These are phyloP conservation scores for Aureobasidium sp. DNA, from an alignment of 2,329 filamentous ascomycete genomes.

Conservation along the genomic window DNA sequence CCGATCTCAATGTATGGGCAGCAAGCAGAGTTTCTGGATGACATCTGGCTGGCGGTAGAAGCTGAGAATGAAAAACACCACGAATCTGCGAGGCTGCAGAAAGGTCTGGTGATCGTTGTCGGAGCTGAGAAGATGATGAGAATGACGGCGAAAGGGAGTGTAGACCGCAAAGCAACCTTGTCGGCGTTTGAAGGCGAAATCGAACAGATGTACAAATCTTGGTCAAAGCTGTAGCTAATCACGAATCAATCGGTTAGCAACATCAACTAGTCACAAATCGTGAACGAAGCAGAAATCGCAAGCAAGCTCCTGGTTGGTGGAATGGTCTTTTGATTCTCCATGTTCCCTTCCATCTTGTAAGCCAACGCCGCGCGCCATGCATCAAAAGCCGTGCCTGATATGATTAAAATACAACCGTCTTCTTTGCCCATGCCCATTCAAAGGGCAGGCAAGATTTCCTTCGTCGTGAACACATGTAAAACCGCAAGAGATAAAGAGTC, in stretches of 20 bases:
- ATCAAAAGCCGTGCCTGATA: slow-evolving; percentile 9
- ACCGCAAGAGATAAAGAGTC: not conserved
- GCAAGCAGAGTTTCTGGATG: not conserved
- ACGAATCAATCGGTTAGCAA: no score
- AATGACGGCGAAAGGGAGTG: not conserved
- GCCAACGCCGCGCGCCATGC: slow-evolving; percentile 15
- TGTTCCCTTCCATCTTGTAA: slow-evolving; percentile 4
- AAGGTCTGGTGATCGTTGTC: not conserved
- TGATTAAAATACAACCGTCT: slow-evolving; percentile 8
- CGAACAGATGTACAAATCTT: not conserved
- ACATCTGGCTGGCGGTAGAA: slow-evolving; percentile 1
- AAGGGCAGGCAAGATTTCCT: not conserved
- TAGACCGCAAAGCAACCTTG: slow-evolving; percentile 5
- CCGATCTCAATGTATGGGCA: not conserved
- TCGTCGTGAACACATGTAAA: slow-evolving; percentile 10
- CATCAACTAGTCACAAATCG: not conserved
- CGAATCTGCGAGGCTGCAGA: not conserved
- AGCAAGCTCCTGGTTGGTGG: not conserved
- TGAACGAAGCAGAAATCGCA: not conserved
- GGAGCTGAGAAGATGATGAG: not conserved
- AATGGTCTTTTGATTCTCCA: slow-evolving; percentile 1
- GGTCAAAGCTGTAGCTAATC: not conserved
- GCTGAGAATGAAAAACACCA: slow-evolving; percentile 3
- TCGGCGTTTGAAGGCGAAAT: not conserved
- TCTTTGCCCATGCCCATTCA: not conserved